Conservation (phyloP, 495 filamentous ascomycete species). For the Xylaria venustula region DNA sequence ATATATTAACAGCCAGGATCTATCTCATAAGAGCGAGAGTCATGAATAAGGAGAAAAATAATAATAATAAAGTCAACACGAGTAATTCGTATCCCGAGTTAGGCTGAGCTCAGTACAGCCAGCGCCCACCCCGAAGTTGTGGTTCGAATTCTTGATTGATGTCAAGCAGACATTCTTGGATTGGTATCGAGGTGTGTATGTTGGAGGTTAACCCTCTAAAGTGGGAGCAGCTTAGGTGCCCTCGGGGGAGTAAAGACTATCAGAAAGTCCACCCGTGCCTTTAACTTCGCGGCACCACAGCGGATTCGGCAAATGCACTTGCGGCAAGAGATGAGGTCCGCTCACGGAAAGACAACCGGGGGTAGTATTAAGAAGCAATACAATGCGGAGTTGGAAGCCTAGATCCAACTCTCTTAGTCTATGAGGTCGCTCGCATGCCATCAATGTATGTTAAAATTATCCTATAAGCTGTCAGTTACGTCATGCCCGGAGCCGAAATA, state of each 20-base stretch:
- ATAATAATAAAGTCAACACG: conserved; percentile 11
- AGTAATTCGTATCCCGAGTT: conserved; percentile 28
- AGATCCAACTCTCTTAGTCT: conserved; percentile 30
- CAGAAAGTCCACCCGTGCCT: neutral
- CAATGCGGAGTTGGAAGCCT: conserved; percentile 19
- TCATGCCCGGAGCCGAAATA: neutral
- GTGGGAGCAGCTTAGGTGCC: neutral
- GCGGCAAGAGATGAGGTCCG: conserved; percentile 8
- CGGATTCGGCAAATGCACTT: conserved; percentile 5
- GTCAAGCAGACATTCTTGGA: neutral
- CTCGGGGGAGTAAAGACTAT: neutral
- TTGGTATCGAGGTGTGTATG: neutral
- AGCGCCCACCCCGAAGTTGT: neutral
- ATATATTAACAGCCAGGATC: conserved; percentile 34
- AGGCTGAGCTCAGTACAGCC: conserved; percentile 17
- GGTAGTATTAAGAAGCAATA: conserved; percentile 27
- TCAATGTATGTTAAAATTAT: conserved; percentile 11
- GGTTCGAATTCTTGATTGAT: conserved; percentile 8
- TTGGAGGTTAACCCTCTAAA: neutral
- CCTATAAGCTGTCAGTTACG: neutral
- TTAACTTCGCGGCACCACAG: conserved; percentile 5
- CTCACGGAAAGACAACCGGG: neutral
- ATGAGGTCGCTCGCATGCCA: conserved; percentile 27
- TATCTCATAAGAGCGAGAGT: conserved; percentile 37
- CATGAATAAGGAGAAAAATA: conserved; percentile 32